phyloP scores from a whole-genome alignment of 1,284 basidiomycete genomes.

The Puccinia novopanici region DNA sequence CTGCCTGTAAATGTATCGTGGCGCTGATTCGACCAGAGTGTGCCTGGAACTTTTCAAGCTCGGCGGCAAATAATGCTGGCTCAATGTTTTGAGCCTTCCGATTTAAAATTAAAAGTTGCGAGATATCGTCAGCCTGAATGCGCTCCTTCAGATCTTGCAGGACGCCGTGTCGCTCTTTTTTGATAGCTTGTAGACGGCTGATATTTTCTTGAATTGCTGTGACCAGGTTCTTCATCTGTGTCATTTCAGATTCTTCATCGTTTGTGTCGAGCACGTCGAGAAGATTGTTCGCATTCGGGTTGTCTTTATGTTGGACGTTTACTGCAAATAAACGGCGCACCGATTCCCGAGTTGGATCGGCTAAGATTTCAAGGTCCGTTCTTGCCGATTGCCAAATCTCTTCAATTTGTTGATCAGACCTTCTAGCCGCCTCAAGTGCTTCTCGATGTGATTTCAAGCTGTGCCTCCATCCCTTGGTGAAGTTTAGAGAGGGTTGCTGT shows the following conservation, averaged over 20 bases:
- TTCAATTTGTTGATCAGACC: conserved; percentile 76
- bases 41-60: conserved; percentile 92
- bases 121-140: conserved; percentile 95
- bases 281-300: conserved; percentile 62
- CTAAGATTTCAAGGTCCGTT: conserved; percentile 70
- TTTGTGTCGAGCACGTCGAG: conserved; percentile 65
- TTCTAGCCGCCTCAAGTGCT: conserved; percentile 74
- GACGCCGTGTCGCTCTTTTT: conserved; percentile 78
- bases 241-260: conserved; percentile 65
- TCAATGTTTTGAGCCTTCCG: conserved; percentile 76
- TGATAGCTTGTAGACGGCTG: conserved; percentile 75
- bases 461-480: conserved; percentile 72
- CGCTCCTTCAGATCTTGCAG: conserved; percentile 92
- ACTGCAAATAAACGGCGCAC: conserved; percentile 72
- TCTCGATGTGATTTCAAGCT: conserved; percentile 77
- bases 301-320: conserved; percentile 63
- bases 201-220: conserved; percentile 76
- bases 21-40: conserved; percentile 79
- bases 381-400: conserved; percentile 74
- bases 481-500: conserved; percentile 77
- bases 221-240: conserved; percentile 70
- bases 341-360: conserved; percentile 64
- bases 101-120: conserved; percentile 87
- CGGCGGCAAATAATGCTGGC: conserved; percentile 81
- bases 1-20: conserved; percentile 75